Base-by-base conservation (phyloP, 164 flowering plant species). In the Macadamia tetraphylla region DNA sequence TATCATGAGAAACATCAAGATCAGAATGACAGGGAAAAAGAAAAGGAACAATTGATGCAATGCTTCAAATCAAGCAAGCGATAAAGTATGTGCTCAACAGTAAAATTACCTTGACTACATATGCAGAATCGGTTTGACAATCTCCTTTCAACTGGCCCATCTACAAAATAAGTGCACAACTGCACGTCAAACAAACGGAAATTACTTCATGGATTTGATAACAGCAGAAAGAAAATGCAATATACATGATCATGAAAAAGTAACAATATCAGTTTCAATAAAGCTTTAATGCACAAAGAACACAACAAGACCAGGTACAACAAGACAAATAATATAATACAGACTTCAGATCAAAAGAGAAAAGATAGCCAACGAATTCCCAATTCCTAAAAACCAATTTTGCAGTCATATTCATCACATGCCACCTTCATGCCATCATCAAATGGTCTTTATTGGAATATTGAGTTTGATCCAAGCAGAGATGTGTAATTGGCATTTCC, bases 141-240 rank as follows among this genome's bases (percentile, higher is more conserved):
- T 89, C 96, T 64, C 84, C 94, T 78, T 84, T 89, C 74, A 85
- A 73, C 68, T 78, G 87, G 65, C 76, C 86, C 70, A 92, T 92
- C 99, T 95, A 88, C 96, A 90, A 92, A 90, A 91, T 79, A 91
- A 89, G 86, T 81, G 89, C 84, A 92, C 79, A 87, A 90, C 91
- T 87, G 90, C 94, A 94, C 70, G 96, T 94, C 91, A 92, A 88
- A 86, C 79, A 85, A 83, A 76, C 72, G 81, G 67, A 78, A 80
- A 87, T 86, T 82, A 86, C 80, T 86, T 69, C 75, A 82, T 68
- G 84, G 0, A 44, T 42, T 29, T 6, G 58, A 70, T 12, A n/a
- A 9, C 48, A 56, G 23, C 6, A 64, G 57, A 67, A 58, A 32
- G 18, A 23, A 51, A 61, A 15, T 9, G 5, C 14, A 51, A 31